phyloP scores from a whole-genome alignment of 2,329 filamentous ascomycete genomes.

The Pleurostoma richardsiae region DNA sequence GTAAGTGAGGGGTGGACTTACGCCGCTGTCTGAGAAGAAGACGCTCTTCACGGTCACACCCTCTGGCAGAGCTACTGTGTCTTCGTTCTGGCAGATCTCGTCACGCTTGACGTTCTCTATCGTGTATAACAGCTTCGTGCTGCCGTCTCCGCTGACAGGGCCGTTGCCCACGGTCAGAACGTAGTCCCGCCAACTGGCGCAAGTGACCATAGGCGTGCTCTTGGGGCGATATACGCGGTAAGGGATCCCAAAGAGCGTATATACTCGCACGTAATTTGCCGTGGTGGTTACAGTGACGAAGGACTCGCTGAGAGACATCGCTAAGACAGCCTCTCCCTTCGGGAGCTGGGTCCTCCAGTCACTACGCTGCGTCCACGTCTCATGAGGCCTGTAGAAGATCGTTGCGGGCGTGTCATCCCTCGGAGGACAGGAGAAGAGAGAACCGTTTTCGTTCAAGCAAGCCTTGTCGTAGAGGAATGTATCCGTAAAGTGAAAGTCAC shows the following conservation, averaged over 20 bases:
- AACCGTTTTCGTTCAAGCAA: constrained; percentile 79
- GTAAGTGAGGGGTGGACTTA: constrained; percentile 35
- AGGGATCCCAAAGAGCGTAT: constrained; percentile 87
- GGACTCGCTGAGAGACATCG: constrained; percentile 85
- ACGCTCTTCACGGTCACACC: constrained; percentile 71
- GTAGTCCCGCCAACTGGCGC: constrained; percentile 91
- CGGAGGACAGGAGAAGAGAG: constrained; percentile 78
- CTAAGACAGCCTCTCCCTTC: constrained; percentile 75
- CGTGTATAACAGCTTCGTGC: constrained; percentile 75
- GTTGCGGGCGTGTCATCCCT: constrained; percentile 62
- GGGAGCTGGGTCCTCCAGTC: constrained; percentile 93
- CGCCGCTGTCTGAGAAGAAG: constrained; percentile 90
- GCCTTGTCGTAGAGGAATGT: constrained; percentile 95
- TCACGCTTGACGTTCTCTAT: constrained; percentile 94
- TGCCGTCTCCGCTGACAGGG: constrained; percentile 72
- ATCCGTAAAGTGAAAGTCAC: constrained; percentile 97
- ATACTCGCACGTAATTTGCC: constrained; percentile 84
- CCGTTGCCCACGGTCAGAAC: constrained; percentile 96
- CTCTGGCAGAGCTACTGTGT: constrained; percentile 78
- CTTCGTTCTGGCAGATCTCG: constrained; percentile 91
- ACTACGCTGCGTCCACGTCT: constrained; percentile 86
- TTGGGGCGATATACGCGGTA: constrained; percentile 89
- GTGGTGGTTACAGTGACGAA: constrained; percentile 88
- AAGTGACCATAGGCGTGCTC: constrained; percentile 83
- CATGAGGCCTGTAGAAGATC: constrained; percentile 95